Base-by-base conservation (phyloP, 352 stramenopile genomes). In the Phytophthora fragariaefolia region DNA sequence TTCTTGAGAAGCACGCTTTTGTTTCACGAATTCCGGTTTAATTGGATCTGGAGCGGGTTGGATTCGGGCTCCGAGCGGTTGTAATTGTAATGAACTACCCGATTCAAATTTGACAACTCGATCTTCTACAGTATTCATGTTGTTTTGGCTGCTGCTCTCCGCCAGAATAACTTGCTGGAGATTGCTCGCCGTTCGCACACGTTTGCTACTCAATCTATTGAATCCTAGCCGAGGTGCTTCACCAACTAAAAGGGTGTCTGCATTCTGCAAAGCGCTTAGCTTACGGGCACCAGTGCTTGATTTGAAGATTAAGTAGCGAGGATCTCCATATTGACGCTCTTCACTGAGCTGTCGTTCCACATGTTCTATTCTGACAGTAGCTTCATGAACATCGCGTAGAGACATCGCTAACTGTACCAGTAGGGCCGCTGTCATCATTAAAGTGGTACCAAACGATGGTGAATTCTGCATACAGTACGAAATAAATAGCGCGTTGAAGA, bases 391-490 rank as follows among this genome's bases (percentile, higher is more conserved):
- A 28, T 74, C 59, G 15, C 50, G 54, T 5, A 71, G 50, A 6
- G 55, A 64, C n/a, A 74, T 8, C 10, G 42, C 32, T 7, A 72
- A 45, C 7, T 71, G 63, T 4, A 52, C 13, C 17, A 60, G 23
- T 23, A 63, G 17, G 10, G 66, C 49, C 10, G 30, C 56, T 45
- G 65, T 74, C 15, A 74, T 20, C 12, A 22, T 49, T 4, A 63
- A 22, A 8, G 54, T 71, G 1, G 49, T 72, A 15, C 42, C 50
- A 12, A 71, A 28, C 7, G 65, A 77, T 12, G 64, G 59, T 12
- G 61, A 69, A 13, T 65, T 74, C 24, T 74, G 65, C 54, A 74
- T 74, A 36, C 65, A 77, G 38, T 71, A 74, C 3, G 65, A 63
- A 10, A 74, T 40, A 24, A 74, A 77, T 1, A 74, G 50, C 4